phyloP scores from a whole-genome alignment of 2,329 filamentous ascomycete genomes.

The Chaetothyriales sp. region DNA sequence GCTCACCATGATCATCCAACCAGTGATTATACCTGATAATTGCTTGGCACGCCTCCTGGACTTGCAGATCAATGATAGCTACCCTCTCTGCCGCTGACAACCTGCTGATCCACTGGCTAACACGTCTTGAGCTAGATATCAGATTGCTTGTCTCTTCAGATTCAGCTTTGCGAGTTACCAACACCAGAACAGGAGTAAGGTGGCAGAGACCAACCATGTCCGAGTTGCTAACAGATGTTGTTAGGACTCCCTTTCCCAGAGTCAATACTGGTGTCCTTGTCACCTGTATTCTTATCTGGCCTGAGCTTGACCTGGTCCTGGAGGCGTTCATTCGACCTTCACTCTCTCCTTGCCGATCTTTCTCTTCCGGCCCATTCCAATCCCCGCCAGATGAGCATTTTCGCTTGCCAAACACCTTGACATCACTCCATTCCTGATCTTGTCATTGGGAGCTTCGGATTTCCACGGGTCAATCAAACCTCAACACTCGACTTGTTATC shows the following conservation, averaged over 20 bases:
- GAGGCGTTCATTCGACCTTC: constrained; percentile 35
- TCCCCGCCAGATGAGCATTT: constrained; percentile 30
- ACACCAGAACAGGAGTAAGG: neutral
- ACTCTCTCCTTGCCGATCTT: constrained; percentile 22
- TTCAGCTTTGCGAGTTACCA: neutral
- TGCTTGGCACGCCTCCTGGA: neutral
- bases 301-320: constrained; percentile 22
- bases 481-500: neutral
- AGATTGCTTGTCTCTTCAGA: neutral
- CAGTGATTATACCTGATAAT: neutral
- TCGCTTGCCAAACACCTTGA: constrained; percentile 24
- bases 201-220: neutral
- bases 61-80: neutral
- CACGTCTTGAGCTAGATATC: neutral
- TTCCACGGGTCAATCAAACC: neutral
- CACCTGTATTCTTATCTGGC: constrained; percentile 22
- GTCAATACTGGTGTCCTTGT: constrained; percentile 8
- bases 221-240: constrained; percentile 3
- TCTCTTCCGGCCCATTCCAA: constrained; percentile 23
- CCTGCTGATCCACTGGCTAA: neutral
- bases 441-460: constrained; percentile 1
- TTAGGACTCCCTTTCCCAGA: constrained; percentile 6
- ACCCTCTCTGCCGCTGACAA: neutral
- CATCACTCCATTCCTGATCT: constrained; percentile 20
- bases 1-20: neutral